Conservation (phyloP, 2,329 filamentous ascomycete species). For the Alternaria gansuensis region DNA sequence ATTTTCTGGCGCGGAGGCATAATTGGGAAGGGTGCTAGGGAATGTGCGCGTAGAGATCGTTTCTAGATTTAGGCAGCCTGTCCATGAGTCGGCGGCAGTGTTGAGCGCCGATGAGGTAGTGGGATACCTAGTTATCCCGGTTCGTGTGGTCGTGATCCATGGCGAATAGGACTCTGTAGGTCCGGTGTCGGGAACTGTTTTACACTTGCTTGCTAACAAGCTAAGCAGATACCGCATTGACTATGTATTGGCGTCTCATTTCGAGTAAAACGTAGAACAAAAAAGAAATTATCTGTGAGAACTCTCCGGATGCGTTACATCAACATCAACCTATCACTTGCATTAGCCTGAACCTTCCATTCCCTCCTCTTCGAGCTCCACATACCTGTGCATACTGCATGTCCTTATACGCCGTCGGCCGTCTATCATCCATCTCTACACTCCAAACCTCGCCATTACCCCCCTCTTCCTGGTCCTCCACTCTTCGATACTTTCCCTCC, state of each 20-base stretch:
- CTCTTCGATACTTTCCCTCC: constrained; percentile 11
- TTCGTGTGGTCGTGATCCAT: background rate
- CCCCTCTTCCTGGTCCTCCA: constrained; percentile 13
- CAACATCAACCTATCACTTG: background rate
- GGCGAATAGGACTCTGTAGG: background rate
- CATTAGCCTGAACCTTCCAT: background rate
- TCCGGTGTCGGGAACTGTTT: background rate
- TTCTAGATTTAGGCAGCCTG: too few relatives aligned
- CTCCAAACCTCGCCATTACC: constrained; percentile 10
- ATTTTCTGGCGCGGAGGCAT: background rate
- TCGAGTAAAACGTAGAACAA: background rate
- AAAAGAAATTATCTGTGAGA: background rate
- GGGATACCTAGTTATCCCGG: too few relatives aligned
- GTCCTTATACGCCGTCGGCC: constrained; percentile 6
- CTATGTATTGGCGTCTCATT: background rate
- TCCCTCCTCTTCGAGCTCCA: background rate
- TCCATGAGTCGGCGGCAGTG: background rate
- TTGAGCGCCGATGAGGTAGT: background rate
- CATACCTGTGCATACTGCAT: constrained; percentile 1
- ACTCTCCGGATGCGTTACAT: constrained; percentile 3
- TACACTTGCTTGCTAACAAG: background rate
- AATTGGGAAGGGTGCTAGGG: background rate
- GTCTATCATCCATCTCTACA: constrained; percentile 16
- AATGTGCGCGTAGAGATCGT: background rate
- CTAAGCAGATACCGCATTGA: background rate